Base-by-base conservation (phyloP, 2,329 filamentous ascomycete species). In the Graphiopsis chlorocephala region DNA sequence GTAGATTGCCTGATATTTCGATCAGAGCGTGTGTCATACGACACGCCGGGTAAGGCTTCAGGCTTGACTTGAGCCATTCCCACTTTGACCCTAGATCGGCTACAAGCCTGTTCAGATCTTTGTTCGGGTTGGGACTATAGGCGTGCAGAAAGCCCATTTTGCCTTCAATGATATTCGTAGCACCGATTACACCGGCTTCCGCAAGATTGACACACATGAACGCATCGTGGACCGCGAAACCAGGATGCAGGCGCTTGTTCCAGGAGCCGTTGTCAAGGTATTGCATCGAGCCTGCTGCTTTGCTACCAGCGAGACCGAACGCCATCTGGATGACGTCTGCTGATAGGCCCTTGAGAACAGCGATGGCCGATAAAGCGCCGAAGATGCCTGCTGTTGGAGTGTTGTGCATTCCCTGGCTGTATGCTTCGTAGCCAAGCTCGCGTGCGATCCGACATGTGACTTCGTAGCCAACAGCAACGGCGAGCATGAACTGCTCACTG, bases 201-300 rank as follows among this genome's bases (percentile, higher is more conserved):
- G 76, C 77, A 14, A 78, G 68, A 15, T 66, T 67, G 8, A 77
- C 73, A 64, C 73, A 77, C 59, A 77, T 53, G 60, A 77, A 78
- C 2, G 76, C 77, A 67, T 78, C 77, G 57, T 78, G 75, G 12
- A 74, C 76, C 4, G 77, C 76, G 67, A 78, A 78, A 0, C 77
- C 77, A 12, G 77, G 75, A 66, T 78, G 76, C 2, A 78, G 71
- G 8, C 76, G 70, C 65, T 78, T 78, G 67, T 78, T 78, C 72
- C 75, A 77, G 25, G 67, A 71, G 12, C 77, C 77, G 63, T 78
- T 78, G 29, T 75, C 75, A 23, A 78, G 72, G 64, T 77, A 78
- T 59, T 78, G 77, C 75, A 78, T 77, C 4, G 72, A 74, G 1
- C 77, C 77, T 3, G 75, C 75, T 12, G 77, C 76, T 68, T 77